Percentiles rank a stretch among this genome's conserved stretches.
Evolutionary conservation across 345 rosid genomes (phyloP).

Genomic region (Ceriops zippeliana): DNA sequence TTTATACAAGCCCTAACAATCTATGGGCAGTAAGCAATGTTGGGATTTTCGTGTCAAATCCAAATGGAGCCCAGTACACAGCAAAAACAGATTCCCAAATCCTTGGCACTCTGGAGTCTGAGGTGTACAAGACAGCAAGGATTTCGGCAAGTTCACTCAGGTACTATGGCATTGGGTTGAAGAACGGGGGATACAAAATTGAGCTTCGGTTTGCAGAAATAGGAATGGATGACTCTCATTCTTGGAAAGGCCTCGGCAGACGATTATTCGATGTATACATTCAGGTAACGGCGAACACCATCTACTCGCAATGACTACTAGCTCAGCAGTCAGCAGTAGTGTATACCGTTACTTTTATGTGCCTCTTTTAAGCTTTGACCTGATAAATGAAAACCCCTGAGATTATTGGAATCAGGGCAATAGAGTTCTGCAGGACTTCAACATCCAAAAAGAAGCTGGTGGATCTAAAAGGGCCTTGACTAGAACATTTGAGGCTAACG

Average conservation of each 20-base stretch:
- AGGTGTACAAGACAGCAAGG: slow-evolving; percentile 51
- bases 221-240: slow-evolving; percentile 36
- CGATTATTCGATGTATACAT: slow-evolving; percentile 50
- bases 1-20: slow-evolving; percentile 29
- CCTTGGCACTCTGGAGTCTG: slow-evolving; percentile 43
- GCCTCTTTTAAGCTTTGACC: too few species aligned
- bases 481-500: slow-evolving; percentile 38
- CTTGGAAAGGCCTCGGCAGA: slow-evolving; percentile 57
- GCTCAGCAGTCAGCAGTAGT: too few species aligned
- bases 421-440: slow-evolving; percentile 43
- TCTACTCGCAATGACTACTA: background rate
- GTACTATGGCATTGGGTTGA: slow-evolving; percentile 47
- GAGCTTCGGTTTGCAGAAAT: slow-evolving; percentile 59
- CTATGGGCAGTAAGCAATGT: slow-evolving; percentile 49
- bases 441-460: slow-evolving; percentile 46
- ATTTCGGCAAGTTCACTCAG: slow-evolving; percentile 48
- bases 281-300: slow-evolving; percentile 34
- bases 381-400: background rate
- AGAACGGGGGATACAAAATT: slow-evolving; percentile 43
- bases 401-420: slow-evolving; percentile 34
- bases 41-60: slow-evolving; percentile 46
- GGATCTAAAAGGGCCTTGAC: slow-evolving; percentile 47
- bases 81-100: slow-evolving; percentile 46
- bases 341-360: too few species aligned
- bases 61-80: slow-evolving; percentile 31